Evolutionary conservation across 768 basidiomycete species (phyloP), one percentile per base, ranked within the genome.

Genomic region (Auricularia auricula-judae): DNA sequence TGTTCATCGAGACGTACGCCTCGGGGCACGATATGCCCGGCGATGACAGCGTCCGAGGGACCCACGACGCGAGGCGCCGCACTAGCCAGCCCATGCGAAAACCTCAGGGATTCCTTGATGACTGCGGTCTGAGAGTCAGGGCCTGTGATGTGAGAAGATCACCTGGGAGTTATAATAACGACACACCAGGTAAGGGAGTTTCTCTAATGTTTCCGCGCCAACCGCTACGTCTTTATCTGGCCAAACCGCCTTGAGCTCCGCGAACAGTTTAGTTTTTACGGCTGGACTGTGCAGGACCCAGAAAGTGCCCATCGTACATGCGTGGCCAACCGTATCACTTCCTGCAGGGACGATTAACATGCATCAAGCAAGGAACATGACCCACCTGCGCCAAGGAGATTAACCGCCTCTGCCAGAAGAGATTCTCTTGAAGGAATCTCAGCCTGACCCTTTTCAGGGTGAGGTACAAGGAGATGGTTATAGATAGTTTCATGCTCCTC

Each of bases 21-120:
- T 7, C 72, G 71, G 21, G 80, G 80, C 61, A 81, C 68, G 12
- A 68, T 51, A 3, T 64, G 64, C 0, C 78, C 80, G 23, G 70
- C 70, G 11, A 82, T 78, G 29, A 69, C 66, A 0, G 74, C 68
- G 33, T 73, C 74, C 18, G 69, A 65, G 2, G 72, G 72, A 3
- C 75, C 75, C 4, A 80, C 75, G 35, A 81, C 69, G 36, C 80
- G 72, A 16, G 79, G 75, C 39, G 79, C 71, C 4, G 77, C 75
- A 2, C 71, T 75, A 14, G 76, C 72, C 2, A 77, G 68, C 8
- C 79, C 79, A 64, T 76, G 74, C 36, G 75, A 72, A 67, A 80
- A 72, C 33, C 81, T 71, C 58, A 81, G 72, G 0, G 79, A 74
- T 68, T 82, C 80, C 64, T 81, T 81, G 36, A 81, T 74, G 39